Evolutionary conservation across 108 stramenopile species (phyloP).

Genomic region (Cylindrotheca closterium): DNA sequence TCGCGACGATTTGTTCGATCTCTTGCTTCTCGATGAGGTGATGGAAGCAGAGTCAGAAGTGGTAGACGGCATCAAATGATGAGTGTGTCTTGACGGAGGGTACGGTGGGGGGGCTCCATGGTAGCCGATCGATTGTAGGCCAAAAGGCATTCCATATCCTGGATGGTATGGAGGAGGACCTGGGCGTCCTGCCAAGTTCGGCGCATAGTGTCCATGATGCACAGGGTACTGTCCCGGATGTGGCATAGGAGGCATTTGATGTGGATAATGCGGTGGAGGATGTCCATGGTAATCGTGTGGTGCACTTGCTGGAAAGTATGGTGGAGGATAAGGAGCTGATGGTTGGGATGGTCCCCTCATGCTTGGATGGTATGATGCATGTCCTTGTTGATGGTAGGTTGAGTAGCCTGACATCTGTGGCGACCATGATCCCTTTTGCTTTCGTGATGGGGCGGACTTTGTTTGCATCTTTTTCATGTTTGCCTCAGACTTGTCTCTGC

Average conservation of each 20-base stretch:
- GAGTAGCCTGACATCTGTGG: neutral
- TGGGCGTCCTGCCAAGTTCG: constrained; percentile 30
- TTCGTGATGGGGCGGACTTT: constrained; percentile 15
- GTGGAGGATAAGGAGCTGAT: constrained; percentile 14
- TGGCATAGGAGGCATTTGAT: constrained; percentile 38
- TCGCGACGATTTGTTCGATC: constrained; percentile 31
- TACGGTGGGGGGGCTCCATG: constrained; percentile 21
- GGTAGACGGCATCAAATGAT: constrained; percentile 13
- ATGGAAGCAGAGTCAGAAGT: constrained; percentile 28
- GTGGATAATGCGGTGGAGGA: constrained; percentile 28
- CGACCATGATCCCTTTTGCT: neutral
- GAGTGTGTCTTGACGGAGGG: neutral
- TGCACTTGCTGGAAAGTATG: constrained; percentile 21
- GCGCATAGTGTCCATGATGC: constrained; percentile 22
- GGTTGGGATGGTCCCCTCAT: constrained; percentile 28
- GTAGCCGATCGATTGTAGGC: constrained; percentile 26
- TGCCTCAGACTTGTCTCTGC: constrained; percentile 12
- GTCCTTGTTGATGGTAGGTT: constrained; percentile 19
- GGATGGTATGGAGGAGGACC: constrained; percentile 38
- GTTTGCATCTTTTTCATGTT: constrained; percentile 16
- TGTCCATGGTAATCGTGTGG: constrained; percentile 32
- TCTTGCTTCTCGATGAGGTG: constrained; percentile 27
- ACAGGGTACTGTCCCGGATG: constrained; percentile 19
- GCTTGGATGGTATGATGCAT: constrained; percentile 3
- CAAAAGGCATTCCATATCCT: constrained; percentile 24